Percentiles rank a stretch among this genome's conserved stretches.
Evolutionary conservation across 768 basidiomycete species (phyloP).

Genomic region (Gelatoporia subvermispora): DNA sequence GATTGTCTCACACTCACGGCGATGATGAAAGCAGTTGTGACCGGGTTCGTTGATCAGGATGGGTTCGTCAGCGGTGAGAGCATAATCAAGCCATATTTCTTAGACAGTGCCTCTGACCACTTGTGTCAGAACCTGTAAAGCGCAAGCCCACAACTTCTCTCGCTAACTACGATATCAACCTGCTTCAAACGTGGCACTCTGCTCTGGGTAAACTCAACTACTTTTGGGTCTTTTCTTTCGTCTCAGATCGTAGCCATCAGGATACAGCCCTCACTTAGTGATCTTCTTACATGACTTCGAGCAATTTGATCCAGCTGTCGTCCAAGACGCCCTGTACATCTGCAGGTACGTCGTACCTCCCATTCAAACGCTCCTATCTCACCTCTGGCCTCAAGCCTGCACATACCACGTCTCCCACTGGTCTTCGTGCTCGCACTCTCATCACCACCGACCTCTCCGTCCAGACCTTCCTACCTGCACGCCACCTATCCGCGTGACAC

Average conservation of each 20-base stretch:
- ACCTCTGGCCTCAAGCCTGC: slow-evolving; percentile 17
- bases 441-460: slow-evolving; percentile 35
- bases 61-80: slow-evolving; percentile 13
- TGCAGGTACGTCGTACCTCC: slow-evolving; percentile 46
- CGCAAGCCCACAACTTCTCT: slow-evolving; percentile 47
- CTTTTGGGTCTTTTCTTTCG: not conserved
- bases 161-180: slow-evolving; percentile 56
- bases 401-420: slow-evolving; percentile 50
- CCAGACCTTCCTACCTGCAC: slow-evolving; percentile 45
- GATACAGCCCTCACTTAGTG: slow-evolving; percentile 37
- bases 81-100: slow-evolving; percentile 16
- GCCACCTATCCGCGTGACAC: slow-evolving; percentile 54
- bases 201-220: slow-evolving; percentile 5
- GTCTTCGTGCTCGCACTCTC: slow-evolving; percentile 61
- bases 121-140: slow-evolving; percentile 9
- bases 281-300: slow-evolving; percentile 73
- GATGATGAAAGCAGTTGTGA: slow-evolving; percentile 52
- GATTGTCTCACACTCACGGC: slow-evolving; percentile 50
- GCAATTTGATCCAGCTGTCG: slow-evolving; percentile 53
- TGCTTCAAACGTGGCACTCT: slow-evolving; percentile 56
- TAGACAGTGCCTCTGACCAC: not conserved
- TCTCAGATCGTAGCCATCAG: not conserved
- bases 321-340: slow-evolving; percentile 69
- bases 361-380: too few species aligned
- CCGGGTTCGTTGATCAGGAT: slow-evolving; percentile 42